phyloP scores from a whole-genome alignment of 108 stramenopile species.

The Skeletonema costatum region DNA sequence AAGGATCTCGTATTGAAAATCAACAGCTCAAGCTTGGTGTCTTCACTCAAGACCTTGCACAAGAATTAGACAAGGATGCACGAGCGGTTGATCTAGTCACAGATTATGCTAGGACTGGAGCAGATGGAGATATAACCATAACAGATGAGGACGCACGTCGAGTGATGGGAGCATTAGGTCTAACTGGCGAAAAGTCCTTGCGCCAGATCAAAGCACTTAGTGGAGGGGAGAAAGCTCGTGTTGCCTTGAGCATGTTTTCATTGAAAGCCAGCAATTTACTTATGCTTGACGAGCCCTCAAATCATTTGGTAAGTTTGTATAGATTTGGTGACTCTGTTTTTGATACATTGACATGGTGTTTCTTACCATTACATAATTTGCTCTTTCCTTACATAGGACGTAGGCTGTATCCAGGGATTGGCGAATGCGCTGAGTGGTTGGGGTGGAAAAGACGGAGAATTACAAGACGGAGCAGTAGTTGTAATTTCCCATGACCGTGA shows the following conservation, averaged over 20 bases:
- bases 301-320: background rate
- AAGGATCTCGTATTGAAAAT: slow-evolving; percentile 63
- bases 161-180: slow-evolving; percentile 68
- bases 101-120: slow-evolving; percentile 50
- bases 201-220: slow-evolving; percentile 45
- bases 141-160: slow-evolving; percentile 62
- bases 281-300: slow-evolving; percentile 58
- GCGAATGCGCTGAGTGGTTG: slow-evolving; percentile 64
- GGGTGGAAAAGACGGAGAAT: slow-evolving; percentile 67
- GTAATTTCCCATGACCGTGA: slow-evolving; percentile 81
- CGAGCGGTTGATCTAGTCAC: slow-evolving; percentile 68
- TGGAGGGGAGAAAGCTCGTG: slow-evolving; percentile 77
- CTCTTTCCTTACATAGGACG: background rate
- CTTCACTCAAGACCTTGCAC: slow-evolving; percentile 83
- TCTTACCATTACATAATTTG: too few species aligned
- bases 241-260: slow-evolving; percentile 67
- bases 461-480: slow-evolving; percentile 75
- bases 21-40: slow-evolving; percentile 42
- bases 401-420: slow-evolving; percentile 52
- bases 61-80: slow-evolving; percentile 60
- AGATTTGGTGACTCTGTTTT: too few species aligned
- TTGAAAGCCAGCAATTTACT: slow-evolving; percentile 68
- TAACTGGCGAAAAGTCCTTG: slow-evolving; percentile 45
- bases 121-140: slow-evolving; percentile 58
- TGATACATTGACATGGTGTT: too few species aligned